Evolutionary conservation across 306 rosid species (phyloP).

Genomic region (Castanea crenata): DNA sequence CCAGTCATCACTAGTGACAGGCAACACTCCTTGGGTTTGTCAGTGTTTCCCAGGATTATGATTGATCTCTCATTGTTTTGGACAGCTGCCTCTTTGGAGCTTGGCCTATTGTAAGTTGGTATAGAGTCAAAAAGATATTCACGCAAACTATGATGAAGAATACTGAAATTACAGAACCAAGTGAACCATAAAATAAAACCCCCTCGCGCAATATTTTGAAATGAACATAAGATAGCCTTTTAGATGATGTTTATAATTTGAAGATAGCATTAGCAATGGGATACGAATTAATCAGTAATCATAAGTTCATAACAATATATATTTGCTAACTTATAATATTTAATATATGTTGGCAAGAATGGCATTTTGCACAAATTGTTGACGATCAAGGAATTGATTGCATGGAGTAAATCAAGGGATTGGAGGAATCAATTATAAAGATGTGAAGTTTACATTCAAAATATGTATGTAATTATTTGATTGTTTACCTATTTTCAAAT

Average conservation of each 20-base stretch:
- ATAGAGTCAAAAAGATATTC: not conserved
- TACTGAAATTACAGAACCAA: not conserved
- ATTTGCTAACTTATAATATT: not conserved
- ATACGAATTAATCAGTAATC: not conserved
- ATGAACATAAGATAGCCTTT: no score
- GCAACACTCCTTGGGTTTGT: not conserved
- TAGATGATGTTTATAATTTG: not conserved
- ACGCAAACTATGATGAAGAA: not conserved
- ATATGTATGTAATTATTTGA: no score
- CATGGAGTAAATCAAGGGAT: no score
- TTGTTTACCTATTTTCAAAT: no score
- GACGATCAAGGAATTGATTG: no score
- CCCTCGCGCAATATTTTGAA: not conserved
- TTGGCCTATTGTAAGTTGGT: not conserved
- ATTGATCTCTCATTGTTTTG: not conserved
- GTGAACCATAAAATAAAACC: not conserved
- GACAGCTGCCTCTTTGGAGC: not conserved
- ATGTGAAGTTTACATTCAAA: no score
- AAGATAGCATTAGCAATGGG: not conserved
- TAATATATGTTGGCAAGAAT: no score
- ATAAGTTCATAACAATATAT: not conserved
- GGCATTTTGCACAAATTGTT: no score
- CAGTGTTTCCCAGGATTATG: not conserved
- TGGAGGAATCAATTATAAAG: no score
- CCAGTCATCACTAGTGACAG: not conserved